Percentiles rank a stretch among this genome's conserved stretches.
phyloP scores from a whole-genome alignment of 2,329 filamentous ascomycete genomes.

The Rutstroemia sp. region DNA sequence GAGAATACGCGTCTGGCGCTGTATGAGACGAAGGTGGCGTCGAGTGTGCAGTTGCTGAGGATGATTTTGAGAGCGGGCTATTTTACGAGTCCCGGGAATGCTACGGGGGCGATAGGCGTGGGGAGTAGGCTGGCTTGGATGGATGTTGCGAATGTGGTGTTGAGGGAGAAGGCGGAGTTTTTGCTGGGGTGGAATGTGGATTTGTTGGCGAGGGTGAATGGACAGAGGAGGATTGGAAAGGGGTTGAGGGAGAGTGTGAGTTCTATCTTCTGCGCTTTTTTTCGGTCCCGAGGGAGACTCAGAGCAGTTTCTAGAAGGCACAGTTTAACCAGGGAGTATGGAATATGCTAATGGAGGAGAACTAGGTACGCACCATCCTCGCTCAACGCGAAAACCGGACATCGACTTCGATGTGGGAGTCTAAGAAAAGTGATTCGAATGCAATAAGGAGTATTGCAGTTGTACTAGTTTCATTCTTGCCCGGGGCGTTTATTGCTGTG shows the following conservation, averaged over 20 bases:
- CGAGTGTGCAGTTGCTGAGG: background rate
- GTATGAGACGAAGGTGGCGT: background rate
- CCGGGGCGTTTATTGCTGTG: background rate
- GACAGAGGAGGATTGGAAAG: background rate
- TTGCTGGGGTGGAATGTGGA: background rate
- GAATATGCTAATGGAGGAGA: background rate
- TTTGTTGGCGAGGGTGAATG: background rate
- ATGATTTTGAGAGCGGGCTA: background rate
- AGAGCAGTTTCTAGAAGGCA: too few species aligned
- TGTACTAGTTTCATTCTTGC: background rate
- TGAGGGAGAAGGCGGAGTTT: slow-evolving; percentile 1
- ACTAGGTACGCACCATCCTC: too few species aligned
- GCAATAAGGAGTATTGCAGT: background rate
- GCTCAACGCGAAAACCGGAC: too few species aligned
- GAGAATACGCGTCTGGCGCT: background rate
- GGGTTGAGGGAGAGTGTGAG: background rate
- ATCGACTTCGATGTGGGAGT: background rate
- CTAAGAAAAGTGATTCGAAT: background rate
- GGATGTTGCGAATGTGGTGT: background rate
- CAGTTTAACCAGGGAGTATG: background rate
- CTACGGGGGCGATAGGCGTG: background rate
- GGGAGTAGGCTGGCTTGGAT: background rate
- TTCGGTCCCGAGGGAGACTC: background rate
- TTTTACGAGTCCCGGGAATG: background rate
- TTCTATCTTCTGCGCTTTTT: background rate